A percentile compares a stretch with the other conserved stretches of the same genome.
These are phyloP conservation scores for Vigna unguiculata DNA, from an alignment of 306 rosid species.

Conservation along the genomic window DNA sequence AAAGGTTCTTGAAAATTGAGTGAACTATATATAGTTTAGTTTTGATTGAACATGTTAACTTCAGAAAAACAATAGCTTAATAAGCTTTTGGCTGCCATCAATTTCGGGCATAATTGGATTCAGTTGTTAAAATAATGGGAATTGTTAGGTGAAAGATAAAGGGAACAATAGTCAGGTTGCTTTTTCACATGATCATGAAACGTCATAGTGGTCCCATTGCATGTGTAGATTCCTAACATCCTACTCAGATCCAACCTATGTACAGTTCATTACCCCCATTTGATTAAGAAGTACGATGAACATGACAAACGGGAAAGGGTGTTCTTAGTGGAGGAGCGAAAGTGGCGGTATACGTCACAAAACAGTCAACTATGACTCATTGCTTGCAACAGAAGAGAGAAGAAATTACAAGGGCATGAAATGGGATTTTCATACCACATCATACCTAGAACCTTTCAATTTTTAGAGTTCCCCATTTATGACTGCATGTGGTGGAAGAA, in stretches of 20 bases:
- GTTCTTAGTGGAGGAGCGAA: conserved; percentile 34
- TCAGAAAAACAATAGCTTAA: conserved; percentile 27
- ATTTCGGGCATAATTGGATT: conserved; percentile 31
- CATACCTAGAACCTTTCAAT: conserved; percentile 11
- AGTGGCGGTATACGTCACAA: conserved; percentile 10
- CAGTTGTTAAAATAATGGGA: conserved; percentile 26
- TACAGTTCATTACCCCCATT: conserved; percentile 36
- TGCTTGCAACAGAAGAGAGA: conserved; percentile 35
- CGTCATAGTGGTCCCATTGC: conserved; percentile 48
- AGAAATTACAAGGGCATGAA: conserved; percentile 4
- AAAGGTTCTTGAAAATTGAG: conserved; percentile 25
- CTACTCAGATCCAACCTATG: conserved; percentile 66
- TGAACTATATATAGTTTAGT: conserved; percentile 17
- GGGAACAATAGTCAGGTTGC: conserved; percentile 36
- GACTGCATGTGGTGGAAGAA: neutral
- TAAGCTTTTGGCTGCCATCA: conserved; percentile 19
- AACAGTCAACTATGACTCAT: conserved; percentile 38
- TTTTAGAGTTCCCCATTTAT: neutral
- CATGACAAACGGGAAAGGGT: conserved; percentile 37
- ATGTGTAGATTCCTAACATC: conserved; percentile 55
- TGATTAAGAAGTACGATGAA: conserved; percentile 39
- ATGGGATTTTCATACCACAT: conserved; percentile 5
- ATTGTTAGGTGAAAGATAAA: conserved; percentile 45
- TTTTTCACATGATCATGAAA: conserved; percentile 39
- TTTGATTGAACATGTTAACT: conserved; percentile 30